Conservation (phyloP, 2,329 filamentous ascomycete genomes). For the Fusarium zealandicum region DNA sequence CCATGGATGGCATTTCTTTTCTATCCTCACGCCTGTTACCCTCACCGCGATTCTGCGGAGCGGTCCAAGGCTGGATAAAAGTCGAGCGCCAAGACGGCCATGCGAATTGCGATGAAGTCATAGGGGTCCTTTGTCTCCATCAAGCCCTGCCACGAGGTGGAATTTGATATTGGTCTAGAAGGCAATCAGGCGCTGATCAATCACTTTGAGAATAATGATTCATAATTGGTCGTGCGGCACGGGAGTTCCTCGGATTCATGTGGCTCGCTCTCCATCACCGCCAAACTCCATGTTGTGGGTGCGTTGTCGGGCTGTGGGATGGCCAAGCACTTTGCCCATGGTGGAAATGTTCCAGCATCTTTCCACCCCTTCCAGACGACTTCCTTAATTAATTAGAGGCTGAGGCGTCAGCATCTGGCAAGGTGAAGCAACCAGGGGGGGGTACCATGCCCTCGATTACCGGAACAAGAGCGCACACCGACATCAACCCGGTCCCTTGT, state of each 20-base stretch:
- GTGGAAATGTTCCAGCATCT: conserved; percentile 19
- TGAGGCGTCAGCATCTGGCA: conserved; percentile 27
- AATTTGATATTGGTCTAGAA: conserved; percentile 6
- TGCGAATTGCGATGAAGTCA: conserved; percentile 40
- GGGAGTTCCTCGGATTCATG: not conserved
- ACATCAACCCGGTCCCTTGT: conserved; percentile 17
- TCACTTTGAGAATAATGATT: conserved; percentile 5
- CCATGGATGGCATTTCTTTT: conserved; percentile 30
- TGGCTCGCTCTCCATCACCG: conserved; percentile 9
- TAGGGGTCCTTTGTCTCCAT: conserved; percentile 40
- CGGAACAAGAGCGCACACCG: conserved; percentile 27
- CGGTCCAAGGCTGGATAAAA: conserved; percentile 23
- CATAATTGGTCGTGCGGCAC: conserved; percentile 1
- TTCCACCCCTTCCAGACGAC: conserved; percentile 3
- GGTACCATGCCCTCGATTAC: conserved; percentile 24
- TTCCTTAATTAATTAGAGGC: conserved; percentile 5
- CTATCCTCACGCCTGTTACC: conserved; percentile 28
- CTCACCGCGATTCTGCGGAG: conserved; percentile 37
- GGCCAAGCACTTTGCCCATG: conserved; percentile 4
- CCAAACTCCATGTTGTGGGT: conserved; percentile 11
- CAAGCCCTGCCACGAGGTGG: conserved; percentile 4
- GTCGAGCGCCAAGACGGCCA: conserved; percentile 17
- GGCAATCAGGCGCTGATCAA: conserved; percentile 4
- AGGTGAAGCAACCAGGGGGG: not conserved
- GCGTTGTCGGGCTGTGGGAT: not conserved